These are phyloP conservation scores for Aegle marmelos DNA, from an alignment of 345 rosid genomes.

Conservation along the genomic window DNA sequence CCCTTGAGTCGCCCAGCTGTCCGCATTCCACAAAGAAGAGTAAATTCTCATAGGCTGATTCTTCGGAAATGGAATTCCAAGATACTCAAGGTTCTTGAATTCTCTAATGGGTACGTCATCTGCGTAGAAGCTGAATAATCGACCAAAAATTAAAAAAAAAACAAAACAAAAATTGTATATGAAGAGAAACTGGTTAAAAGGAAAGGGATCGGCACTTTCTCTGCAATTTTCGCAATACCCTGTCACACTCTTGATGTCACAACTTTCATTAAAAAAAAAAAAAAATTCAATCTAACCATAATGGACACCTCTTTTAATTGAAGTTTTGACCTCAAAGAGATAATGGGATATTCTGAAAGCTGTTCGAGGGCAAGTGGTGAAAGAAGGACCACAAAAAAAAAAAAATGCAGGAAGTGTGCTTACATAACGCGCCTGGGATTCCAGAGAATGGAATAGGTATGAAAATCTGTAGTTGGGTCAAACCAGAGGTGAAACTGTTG, in stretches of 20 bases:
- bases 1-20: slow-evolving; percentile 69
- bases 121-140: slow-evolving; percentile 34
- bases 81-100: slow-evolving; percentile 54
- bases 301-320: no score
- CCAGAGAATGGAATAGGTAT: slow-evolving; percentile 72
- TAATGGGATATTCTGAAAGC: background rate
- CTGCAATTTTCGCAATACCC: no score
- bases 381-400: no score
- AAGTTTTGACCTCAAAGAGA: no score
- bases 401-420: slow-evolving; percentile 1
- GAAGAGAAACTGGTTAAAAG: no score
- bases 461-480: slow-evolving; percentile 64
- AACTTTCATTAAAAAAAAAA: no score
- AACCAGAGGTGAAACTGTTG: slow-evolving; percentile 82
- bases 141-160: background rate
- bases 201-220: no score
- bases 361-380: background rate
- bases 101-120: slow-evolving; percentile 50
- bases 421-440: slow-evolving; percentile 52
- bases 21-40: slow-evolving; percentile 66
- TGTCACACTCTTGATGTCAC: no score
- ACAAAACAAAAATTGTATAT: no score
- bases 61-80: slow-evolving; percentile 46
- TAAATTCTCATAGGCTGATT: slow-evolving; percentile 58
- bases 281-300: no score